Conservation (phyloP, 176 grass and related monocot genomes). For the Eleusine coracana region DNA sequence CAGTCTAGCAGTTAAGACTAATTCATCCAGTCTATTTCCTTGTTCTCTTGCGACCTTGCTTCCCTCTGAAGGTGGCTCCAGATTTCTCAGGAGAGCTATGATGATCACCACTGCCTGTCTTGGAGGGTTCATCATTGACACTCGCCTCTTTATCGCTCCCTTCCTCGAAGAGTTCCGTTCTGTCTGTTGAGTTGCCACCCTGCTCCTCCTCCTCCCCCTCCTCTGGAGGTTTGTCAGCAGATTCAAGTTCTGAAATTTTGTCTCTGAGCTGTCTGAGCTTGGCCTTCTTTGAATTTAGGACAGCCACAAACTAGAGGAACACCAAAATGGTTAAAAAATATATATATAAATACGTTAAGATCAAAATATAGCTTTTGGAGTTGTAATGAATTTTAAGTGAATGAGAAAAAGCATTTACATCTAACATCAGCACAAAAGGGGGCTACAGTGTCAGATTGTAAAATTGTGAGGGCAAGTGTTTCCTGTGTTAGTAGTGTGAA, state of each 20-base stretch:
- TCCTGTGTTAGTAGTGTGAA: not conserved
- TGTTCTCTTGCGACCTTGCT: conserved; percentile 43
- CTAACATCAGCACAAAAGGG: not conserved
- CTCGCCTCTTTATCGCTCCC: conserved; percentile 51
- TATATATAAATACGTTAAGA: not conserved
- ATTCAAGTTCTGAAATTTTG: conserved; percentile 53
- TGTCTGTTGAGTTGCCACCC: conserved; percentile 58
- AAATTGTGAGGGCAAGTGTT: not conserved
- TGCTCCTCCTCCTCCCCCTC: conserved; percentile 45
- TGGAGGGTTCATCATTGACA: conserved; percentile 50
- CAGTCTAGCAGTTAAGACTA: conserved; percentile 21
- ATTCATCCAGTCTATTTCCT: conserved; percentile 8
- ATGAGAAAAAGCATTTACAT: not conserved
- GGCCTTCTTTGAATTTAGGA: conserved; percentile 90
- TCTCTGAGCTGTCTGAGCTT: conserved; percentile 79
- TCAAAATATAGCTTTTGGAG: not conserved
- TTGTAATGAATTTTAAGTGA: not conserved
- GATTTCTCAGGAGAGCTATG: conserved; percentile 51
- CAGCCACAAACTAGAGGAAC: conserved; percentile 71
- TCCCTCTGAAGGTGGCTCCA: conserved; percentile 19
- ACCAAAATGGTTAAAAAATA: conserved; percentile 17
- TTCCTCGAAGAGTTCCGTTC: conserved; percentile 58
- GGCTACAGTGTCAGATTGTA: not conserved
- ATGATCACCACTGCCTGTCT: conserved; percentile 37
- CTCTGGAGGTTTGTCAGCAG: conserved; percentile 53